phyloP scores from a whole-genome alignment of 495 filamentous ascomycete genomes.

The Peziza echinospora region DNA sequence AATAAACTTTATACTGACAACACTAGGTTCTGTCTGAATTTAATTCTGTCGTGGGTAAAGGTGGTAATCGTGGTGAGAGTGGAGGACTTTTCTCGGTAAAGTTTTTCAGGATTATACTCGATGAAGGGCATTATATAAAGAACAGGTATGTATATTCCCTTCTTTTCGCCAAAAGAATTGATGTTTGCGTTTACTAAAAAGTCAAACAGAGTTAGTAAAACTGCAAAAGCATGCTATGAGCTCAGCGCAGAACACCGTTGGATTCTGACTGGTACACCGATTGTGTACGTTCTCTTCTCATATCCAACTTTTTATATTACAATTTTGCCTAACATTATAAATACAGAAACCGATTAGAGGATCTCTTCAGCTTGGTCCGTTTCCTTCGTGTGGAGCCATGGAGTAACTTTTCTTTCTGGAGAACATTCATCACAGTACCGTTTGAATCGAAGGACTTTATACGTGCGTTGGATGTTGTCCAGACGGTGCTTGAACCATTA shows the following conservation, averaged over 20 bases:
- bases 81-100: constrained; percentile 74
- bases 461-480: constrained; percentile 84
- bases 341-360: constrained; percentile 89
- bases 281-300: too few species aligned
- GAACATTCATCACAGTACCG: constrained; percentile 91
- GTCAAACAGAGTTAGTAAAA: constrained; percentile 40
- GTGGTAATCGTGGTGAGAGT: constrained; percentile 33
- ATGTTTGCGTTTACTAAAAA: constrained; percentile 15
- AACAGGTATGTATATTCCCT: constrained; percentile 36
- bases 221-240: constrained; percentile 81
- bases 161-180: neutral
- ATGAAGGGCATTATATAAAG: constrained; percentile 89
- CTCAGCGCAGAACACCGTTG: constrained; percentile 68
- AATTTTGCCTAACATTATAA: too few species aligned
- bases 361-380: constrained; percentile 82
- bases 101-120: constrained; percentile 84
- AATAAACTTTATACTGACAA: too few species aligned
- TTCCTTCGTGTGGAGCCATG: constrained; percentile 90
- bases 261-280: constrained; percentile 87
- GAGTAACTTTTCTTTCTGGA: constrained; percentile 97
- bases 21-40: constrained; percentile 90
- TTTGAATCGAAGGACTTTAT: constrained; percentile 91
- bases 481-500: constrained; percentile 84
- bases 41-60: constrained; percentile 36
- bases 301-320: too few species aligned